phyloP scores from a whole-genome alignment of 495 filamentous ascomycete genomes.

The Viridothelium virens region DNA sequence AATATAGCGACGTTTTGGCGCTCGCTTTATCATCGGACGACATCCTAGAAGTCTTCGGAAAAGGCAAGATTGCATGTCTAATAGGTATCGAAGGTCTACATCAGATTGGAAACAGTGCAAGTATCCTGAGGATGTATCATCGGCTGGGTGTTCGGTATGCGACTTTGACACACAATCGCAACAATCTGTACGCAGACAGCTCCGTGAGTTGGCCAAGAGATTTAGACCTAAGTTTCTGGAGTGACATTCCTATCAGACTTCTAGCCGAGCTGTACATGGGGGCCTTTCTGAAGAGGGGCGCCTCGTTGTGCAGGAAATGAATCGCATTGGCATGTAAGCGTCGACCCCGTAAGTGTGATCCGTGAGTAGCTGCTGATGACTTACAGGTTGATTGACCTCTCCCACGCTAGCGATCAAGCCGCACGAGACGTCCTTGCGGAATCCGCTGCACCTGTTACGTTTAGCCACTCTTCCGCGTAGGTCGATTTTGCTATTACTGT shows the following conservation, averaged over 20 bases:
- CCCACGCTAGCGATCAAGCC: constrained; percentile 30
- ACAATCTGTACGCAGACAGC: constrained; percentile 31
- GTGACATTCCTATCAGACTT: neutral
- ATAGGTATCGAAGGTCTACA: constrained; percentile 30
- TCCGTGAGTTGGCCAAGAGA: constrained; percentile 12
- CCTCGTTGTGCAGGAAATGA: constrained; percentile 44
- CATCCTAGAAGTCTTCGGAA: constrained; percentile 16
- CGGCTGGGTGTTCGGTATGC: constrained; percentile 36
- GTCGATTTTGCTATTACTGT: neutral
- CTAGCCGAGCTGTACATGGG: neutral
- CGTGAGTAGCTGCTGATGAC: neutral
- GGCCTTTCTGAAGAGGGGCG: constrained; percentile 22
- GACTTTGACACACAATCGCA: constrained; percentile 36
- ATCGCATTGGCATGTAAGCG: constrained; percentile 40
- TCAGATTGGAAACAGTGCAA: constrained; percentile 31
- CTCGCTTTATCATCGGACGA: constrained; percentile 20
- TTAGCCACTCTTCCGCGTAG: constrained; percentile 21
- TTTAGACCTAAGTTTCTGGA: neutral
- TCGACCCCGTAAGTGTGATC: constrained; percentile 31
- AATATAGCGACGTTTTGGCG: constrained; percentile 22
- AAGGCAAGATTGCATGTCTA: constrained; percentile 22
- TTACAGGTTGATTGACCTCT: constrained; percentile 40
- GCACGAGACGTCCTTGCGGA: neutral
- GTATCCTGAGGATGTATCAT: constrained; percentile 34
- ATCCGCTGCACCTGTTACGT: constrained; percentile 15